phyloP scores from a whole-genome alignment of 371 early-diverging fungal species.

The Chytridium lagenaria region DNA sequence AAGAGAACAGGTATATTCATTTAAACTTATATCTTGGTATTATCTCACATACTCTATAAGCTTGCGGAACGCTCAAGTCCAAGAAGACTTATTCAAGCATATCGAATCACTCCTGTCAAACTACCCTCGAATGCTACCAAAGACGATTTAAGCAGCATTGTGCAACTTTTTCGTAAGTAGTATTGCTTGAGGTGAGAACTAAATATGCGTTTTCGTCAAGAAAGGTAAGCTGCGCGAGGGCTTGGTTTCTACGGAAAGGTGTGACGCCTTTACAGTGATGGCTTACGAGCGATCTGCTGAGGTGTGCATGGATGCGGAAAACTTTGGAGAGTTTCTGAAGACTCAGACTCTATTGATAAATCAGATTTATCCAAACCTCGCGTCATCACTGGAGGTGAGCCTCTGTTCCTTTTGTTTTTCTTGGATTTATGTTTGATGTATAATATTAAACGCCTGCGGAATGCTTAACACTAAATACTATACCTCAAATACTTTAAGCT shows the following conservation, averaged over 20 bases:
- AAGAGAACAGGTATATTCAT: neutral
- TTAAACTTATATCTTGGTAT: too few species aligned
- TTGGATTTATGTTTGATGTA: too few species aligned
- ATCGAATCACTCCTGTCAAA: slow-evolving; percentile 12
- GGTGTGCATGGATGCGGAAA: slow-evolving; percentile 33
- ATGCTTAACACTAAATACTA: neutral
- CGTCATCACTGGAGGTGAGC: too few species aligned
- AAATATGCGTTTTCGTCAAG: too few species aligned
- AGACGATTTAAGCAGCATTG: too few species aligned
- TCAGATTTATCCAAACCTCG: slow-evolving; percentile 31
- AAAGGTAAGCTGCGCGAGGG: slow-evolving; percentile 49
- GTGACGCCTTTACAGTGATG: slow-evolving; percentile 36
- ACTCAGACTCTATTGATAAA: slow-evolving; percentile 34
- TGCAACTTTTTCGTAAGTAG: too few species aligned
- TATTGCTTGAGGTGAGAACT: slow-evolving; percentile 14
- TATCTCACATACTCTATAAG: slow-evolving; percentile 13
- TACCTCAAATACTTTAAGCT: neutral
- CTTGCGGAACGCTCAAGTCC: slow-evolving; percentile 26
- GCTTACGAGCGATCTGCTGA: slow-evolving; percentile 43
- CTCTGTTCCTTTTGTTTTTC: too few species aligned
- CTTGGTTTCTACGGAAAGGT: slow-evolving; percentile 24
- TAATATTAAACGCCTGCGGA: too few species aligned
- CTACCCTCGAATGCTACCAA: too few species aligned
- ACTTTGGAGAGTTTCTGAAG: slow-evolving; percentile 47
- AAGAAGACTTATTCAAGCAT: slow-evolving; percentile 31